Evolutionary conservation across 1,284 basidiomycete species (phyloP).

Genomic region (Apiotrichum gamsii): DNA sequence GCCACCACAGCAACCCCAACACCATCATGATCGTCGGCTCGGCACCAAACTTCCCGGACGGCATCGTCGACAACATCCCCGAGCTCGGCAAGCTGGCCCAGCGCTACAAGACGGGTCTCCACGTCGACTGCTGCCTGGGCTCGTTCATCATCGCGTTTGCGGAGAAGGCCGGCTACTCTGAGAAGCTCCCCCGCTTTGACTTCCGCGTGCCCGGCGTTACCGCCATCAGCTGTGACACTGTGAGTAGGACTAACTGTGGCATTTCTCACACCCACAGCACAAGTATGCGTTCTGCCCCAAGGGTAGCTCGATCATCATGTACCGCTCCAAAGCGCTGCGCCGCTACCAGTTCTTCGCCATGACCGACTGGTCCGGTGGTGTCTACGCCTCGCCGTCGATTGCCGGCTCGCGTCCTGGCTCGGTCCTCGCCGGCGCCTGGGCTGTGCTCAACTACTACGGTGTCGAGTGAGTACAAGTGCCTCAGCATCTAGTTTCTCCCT

Average conservation of each 20-base stretch:
- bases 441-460: slow-evolving; percentile 89
- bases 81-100: slow-evolving; percentile 71
- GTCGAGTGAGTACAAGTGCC: slow-evolving; percentile 56
- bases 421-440: slow-evolving; percentile 92
- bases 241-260: slow-evolving; percentile 35
- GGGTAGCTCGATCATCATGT: slow-evolving; percentile 93
- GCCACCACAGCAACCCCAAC: slow-evolving; percentile 46
- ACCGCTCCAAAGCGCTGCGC: slow-evolving; percentile 65
- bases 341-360: slow-evolving; percentile 78
- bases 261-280: slow-evolving; percentile 22
- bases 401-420: slow-evolving; percentile 87
- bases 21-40: slow-evolving; percentile 73
- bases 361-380: slow-evolving; percentile 65
- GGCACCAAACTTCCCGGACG: slow-evolving; percentile 86
- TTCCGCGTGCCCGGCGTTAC: slow-evolving; percentile 86
- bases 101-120: slow-evolving; percentile 71
- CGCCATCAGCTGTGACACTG: slow-evolving; percentile 83
- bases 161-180: slow-evolving; percentile 52
- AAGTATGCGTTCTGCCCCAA: slow-evolving; percentile 51
- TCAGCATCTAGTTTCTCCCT: too few relatives aligned
- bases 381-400: slow-evolving; percentile 56
- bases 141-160: slow-evolving; percentile 89
- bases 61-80: slow-evolving; percentile 76
- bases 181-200: slow-evolving; percentile 57
- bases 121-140: slow-evolving; percentile 90